Conservation (phyloP, 257 asterid species). For the Solanum pennellii region DNA sequence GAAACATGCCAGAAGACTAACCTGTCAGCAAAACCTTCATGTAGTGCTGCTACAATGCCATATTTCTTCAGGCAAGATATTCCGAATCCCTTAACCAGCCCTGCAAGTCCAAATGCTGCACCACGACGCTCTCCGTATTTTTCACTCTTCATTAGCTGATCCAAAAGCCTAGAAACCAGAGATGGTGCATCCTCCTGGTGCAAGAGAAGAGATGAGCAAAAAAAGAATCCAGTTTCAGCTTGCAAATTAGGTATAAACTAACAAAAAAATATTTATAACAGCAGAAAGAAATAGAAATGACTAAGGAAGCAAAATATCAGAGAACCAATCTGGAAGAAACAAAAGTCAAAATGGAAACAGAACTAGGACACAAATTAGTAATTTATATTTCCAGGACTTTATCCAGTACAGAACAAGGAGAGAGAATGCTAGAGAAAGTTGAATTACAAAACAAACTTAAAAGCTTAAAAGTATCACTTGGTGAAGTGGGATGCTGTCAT, state of each 20-base stretch:
- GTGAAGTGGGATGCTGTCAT: background rate
- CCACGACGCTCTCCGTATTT: conserved; percentile 99
- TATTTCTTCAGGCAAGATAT: conserved; percentile 78
- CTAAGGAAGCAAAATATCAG: background rate
- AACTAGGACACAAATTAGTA: background rate
- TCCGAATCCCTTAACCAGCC: conserved; percentile 85
- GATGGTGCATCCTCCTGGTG: conserved; percentile 77
- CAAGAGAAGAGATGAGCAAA: background rate
- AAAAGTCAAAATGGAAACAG: background rate
- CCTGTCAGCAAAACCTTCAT: conserved; percentile 85
- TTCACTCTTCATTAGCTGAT: conserved; percentile 85
- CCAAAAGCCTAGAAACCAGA: conserved; percentile 74
- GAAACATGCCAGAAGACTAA: conserved; percentile 9
- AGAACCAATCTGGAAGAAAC: background rate
- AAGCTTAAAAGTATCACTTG: background rate
- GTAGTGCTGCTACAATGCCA: conserved; percentile 48
- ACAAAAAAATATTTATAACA: background rate
- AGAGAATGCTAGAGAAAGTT: background rate
- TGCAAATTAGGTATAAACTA: background rate
- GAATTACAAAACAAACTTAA: background rate
- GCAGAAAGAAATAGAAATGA: background rate
- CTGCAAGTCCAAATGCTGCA: conserved; percentile 98
- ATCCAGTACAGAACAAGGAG: background rate
- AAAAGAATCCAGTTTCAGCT: background rate
- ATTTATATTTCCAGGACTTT: background rate